These are phyloP conservation scores for Candida xyloterini DNA, from an alignment of 805 yeast genomes.

Conservation along the genomic window DNA sequence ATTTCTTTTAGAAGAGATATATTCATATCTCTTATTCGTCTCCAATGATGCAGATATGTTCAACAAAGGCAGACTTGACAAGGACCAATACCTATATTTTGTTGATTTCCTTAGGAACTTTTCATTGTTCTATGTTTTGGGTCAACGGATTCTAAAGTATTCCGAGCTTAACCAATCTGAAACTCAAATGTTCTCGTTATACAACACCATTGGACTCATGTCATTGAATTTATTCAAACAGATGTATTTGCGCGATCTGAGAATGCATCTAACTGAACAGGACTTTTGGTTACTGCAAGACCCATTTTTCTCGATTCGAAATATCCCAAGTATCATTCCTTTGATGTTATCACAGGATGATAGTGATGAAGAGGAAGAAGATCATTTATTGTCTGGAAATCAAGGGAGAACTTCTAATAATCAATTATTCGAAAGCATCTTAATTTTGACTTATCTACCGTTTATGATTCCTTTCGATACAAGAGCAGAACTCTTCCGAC, in stretches of 20 bases:
- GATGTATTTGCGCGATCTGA: conserved; percentile 61
- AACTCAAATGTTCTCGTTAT: conserved; percentile 9
- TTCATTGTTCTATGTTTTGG: conserved; percentile 39
- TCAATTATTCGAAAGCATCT: conserved; percentile 36
- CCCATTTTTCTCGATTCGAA: conserved; percentile 14
- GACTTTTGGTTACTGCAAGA: conserved; percentile 51
- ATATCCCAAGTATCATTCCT: conserved; percentile 22
- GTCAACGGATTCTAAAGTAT: conserved; percentile 15
- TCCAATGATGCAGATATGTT: conserved; percentile 64
- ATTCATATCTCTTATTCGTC: conserved; percentile 64
- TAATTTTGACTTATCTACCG: conserved; percentile 63
- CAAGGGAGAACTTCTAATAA: conserved; percentile 13
- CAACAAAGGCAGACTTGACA: conserved; percentile 38
- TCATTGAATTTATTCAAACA: conserved; percentile 59
- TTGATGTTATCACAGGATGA: conserved; percentile 19
- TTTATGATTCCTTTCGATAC: conserved; percentile 74
- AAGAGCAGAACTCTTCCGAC: conserved; percentile 71
- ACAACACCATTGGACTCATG: conserved; percentile 25
- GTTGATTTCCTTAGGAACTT: conserved; percentile 48
- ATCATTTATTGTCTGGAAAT: neutral
- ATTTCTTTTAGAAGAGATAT: conserved; percentile 54
- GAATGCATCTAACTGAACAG: conserved; percentile 49
- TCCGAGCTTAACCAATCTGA: conserved; percentile 9
- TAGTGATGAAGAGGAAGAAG: conserved; percentile 9
- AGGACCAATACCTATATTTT: conserved; percentile 39